Base-by-base conservation (phyloP, 495 filamentous ascomycete species). In the Aspergillus olivimuriae region DNA sequence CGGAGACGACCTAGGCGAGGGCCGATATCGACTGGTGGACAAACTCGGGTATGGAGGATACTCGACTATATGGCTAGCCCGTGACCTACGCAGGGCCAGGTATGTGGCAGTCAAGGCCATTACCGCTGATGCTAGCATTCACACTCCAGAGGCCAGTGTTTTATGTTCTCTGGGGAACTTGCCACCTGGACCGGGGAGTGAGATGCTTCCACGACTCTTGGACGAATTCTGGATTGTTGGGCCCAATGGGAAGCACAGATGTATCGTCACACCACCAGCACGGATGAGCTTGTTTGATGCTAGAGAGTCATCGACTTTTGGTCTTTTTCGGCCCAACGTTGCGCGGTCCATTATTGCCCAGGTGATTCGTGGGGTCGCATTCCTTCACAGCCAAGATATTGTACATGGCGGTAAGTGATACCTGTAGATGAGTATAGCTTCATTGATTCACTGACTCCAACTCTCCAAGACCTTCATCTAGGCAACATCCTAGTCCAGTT, bases 61-160 rank as follows among this genome's bases (percentile, higher is more conserved):
- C 50, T 72, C 66, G 3, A 73, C 70, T 15, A 57, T 63, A 30
- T 73, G 68, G 69, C 63, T 75, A 19, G 66, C 63, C 35, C 48
- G 47, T 8, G 66, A 72, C 34, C 17, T 37, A 31, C 46, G 15
- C 33, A 35, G n/a, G 23, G 39, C 32, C 6, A 44, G 21, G 40
- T 53, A 57, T 37, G 47, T 55, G 30, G 45, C 53, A 14, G 41
- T 53, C 23, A 58, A 61, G 14, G 41, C 41, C 4, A 44, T 43
- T 19, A 53, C 49, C 4, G 57, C 54, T 15, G 51, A 61, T 44
- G 31, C 46, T 18, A 55, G 48, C 44, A 1, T 23, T 2, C n/a
- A n/a, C 18, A 24, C 48, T 3, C 17, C 23, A 11, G 48, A 56
- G 31, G 31, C 48, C 31, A 47, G 24, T 35, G 14, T 52, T 36